A percentile compares a stretch with the other conserved stretches of the same genome.
These are phyloP conservation scores for Cladosporium sp. DNA, from an alignment of 2,329 filamentous ascomycete genomes.

Conservation along the genomic window DNA sequence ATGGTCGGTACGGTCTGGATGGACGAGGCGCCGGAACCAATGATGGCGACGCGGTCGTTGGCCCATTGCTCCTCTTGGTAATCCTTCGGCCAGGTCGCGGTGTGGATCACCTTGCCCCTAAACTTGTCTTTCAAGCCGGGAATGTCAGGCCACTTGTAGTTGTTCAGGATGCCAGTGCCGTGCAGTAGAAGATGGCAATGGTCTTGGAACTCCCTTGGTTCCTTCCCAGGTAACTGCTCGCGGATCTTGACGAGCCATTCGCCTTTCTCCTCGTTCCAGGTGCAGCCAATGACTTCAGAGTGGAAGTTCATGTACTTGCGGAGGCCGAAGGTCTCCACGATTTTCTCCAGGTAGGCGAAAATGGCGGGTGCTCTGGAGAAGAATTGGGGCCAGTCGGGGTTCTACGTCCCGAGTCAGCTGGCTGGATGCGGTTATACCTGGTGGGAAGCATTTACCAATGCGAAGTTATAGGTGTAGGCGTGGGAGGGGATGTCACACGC, in stretches of 20 bases:
- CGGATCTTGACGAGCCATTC: slow-evolving; percentile 46
- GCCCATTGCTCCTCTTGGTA: slow-evolving; percentile 41
- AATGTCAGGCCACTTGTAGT: slow-evolving; percentile 29
- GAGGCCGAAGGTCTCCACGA: slow-evolving; percentile 44
- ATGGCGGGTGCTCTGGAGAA: slow-evolving; percentile 44
- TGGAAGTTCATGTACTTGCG: slow-evolving; percentile 50
- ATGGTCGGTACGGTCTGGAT: slow-evolving; percentile 44
- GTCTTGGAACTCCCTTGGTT: slow-evolving; percentile 36
- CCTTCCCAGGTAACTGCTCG: slow-evolving; percentile 32
- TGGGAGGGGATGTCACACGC: slow-evolving; percentile 43
- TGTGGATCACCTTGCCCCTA: slow-evolving; percentile 38
- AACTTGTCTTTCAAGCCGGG: slow-evolving; percentile 38
- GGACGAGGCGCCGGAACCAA: slow-evolving; percentile 40
- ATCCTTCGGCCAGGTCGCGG: slow-evolving; percentile 41
- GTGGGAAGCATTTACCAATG: slow-evolving; percentile 23
- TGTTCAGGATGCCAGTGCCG: slow-evolving; percentile 36
- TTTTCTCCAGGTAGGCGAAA: slow-evolving; percentile 43
- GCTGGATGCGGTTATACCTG: neutral
- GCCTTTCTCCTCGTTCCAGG: slow-evolving; percentile 45
- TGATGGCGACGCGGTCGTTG: slow-evolving; percentile 38
- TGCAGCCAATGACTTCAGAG: slow-evolving; percentile 41
- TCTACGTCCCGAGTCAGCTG: slow-evolving; percentile 13
- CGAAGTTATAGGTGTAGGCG: slow-evolving; percentile 41
- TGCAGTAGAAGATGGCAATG: slow-evolving; percentile 40
- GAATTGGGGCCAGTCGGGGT: slow-evolving; percentile 44